Percentiles rank a stretch among this genome's conserved stretches.
phyloP scores from a whole-genome alignment of 2,329 filamentous ascomycete species.

The Sodiomyces alkalinus region DNA sequence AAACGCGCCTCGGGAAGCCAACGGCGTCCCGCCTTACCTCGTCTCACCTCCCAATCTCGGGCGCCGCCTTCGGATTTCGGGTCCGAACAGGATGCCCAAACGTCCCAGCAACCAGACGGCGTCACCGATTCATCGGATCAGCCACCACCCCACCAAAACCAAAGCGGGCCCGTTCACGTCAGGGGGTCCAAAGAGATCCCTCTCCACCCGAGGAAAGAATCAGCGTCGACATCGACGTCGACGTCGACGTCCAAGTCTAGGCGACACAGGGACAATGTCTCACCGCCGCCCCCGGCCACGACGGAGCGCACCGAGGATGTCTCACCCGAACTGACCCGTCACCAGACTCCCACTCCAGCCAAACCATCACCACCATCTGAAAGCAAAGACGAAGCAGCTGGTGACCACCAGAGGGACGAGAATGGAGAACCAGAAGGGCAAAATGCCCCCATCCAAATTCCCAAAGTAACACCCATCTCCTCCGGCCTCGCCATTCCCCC shows the following conservation, averaged over 20 bases:
- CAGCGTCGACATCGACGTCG: slow-evolving; percentile 1
- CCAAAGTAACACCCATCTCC: slow-evolving; percentile 24
- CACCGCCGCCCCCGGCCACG: background rate
- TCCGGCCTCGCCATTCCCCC: slow-evolving; percentile 13
- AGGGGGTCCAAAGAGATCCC: slow-evolving; percentile 7
- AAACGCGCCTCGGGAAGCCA: slow-evolving; percentile 2
- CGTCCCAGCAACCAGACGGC: slow-evolving; percentile 3
- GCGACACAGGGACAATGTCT: background rate
- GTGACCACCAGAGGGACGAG: too few relatives aligned
- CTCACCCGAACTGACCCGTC: background rate
- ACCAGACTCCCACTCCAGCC: background rate
- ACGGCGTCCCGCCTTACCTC: slow-evolving; percentile 4
- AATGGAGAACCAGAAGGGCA: slow-evolving; percentile 1
- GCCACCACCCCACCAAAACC: background rate
- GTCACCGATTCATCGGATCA: background rate
- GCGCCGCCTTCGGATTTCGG: slow-evolving; percentile 4
- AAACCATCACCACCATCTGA: background rate
- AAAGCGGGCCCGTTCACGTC: slow-evolving; percentile 4
- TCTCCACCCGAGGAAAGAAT: slow-evolving; percentile 3
- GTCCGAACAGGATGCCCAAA: background rate
- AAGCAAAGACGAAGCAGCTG: too few relatives aligned
- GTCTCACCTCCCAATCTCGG: slow-evolving; percentile 8
- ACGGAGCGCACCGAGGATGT: background rate
- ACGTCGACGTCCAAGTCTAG: slow-evolving; percentile 1
- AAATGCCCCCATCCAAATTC: slow-evolving; percentile 18